Evolutionary conservation across 2,329 filamentous ascomycete species (phyloP).

Genomic region (Botrytis deweyae): DNA sequence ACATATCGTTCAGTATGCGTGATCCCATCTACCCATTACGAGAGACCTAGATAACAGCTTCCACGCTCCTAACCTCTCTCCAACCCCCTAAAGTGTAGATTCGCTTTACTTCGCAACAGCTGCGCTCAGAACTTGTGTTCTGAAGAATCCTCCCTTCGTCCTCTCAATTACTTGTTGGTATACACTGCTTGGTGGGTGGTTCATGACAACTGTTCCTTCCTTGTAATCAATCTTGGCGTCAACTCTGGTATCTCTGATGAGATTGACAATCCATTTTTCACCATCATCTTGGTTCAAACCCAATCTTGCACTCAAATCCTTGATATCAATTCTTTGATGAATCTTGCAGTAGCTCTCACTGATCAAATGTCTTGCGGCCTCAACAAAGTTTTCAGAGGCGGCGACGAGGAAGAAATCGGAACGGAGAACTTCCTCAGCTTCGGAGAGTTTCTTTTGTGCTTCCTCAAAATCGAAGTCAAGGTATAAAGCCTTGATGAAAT

Average conservation of each 20-base stretch:
- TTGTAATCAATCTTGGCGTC: slow-evolving; percentile 99
- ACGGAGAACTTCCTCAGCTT: slow-evolving; percentile 87
- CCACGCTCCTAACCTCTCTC: neutral
- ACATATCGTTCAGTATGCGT: slow-evolving; percentile 17
- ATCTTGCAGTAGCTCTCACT: slow-evolving; percentile 99
- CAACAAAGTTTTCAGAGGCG: slow-evolving; percentile 84
- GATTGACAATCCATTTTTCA: slow-evolving; percentile 99
- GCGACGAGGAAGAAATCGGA: slow-evolving; percentile 93
- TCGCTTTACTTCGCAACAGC: slow-evolving; percentile 40
- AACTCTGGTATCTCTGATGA: slow-evolving; percentile 94
- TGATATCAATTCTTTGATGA: slow-evolving; percentile 96
- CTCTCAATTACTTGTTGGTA: slow-evolving; percentile 99
- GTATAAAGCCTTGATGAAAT: slow-evolving; percentile 94
- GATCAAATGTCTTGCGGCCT: slow-evolving; percentile 91
- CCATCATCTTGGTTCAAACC: slow-evolving; percentile 91
- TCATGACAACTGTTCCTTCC: slow-evolving; percentile 98
- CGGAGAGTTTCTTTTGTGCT: slow-evolving; percentile 81
- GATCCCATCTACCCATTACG: slow-evolving; percentile 15
- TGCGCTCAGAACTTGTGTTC: slow-evolving; percentile 83
- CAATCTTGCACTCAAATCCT: slow-evolving; percentile 88
- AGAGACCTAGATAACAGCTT: slow-evolving; percentile 15
- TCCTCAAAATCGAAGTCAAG: slow-evolving; percentile 97
- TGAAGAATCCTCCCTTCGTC: slow-evolving; percentile 98
- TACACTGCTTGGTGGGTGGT: slow-evolving; percentile 96
- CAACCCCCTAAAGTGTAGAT: neutral